These are phyloP conservation scores for Fusarium tricinctum DNA, from an alignment of 2,329 filamentous ascomycete species.

Conservation along the genomic window DNA sequence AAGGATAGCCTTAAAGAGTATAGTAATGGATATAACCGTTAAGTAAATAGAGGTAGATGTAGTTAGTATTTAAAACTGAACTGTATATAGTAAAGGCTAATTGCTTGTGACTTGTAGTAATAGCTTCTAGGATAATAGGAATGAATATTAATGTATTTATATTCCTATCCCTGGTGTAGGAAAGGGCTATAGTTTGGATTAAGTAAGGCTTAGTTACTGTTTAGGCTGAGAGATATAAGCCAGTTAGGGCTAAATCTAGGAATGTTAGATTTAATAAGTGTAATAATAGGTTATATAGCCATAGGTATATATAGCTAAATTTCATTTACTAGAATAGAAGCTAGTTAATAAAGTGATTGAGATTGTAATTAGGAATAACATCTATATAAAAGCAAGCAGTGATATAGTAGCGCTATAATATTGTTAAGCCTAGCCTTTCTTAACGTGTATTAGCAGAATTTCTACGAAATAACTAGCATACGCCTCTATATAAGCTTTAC, in stretches of 20 bases:
- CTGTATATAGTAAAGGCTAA: background rate
- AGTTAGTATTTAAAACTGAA: background rate
- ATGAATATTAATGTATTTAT: background rate
- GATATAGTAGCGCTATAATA: too few species aligned
- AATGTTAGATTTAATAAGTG: background rate
- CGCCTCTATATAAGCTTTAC: background rate
- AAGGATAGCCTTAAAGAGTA: background rate
- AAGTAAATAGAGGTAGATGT: background rate
- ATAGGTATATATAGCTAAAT: background rate
- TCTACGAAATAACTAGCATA: background rate
- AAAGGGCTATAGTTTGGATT: background rate
- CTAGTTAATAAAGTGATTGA: background rate
- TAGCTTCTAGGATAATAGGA: background rate
- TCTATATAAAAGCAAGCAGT: too few species aligned
- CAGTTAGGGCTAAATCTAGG: background rate
- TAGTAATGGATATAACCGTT: background rate
- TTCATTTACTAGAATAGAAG: background rate
- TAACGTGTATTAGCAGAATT: background rate
- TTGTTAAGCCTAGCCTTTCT: background rate
- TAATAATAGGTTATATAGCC: conserved; percentile 1
- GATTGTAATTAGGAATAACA: too few species aligned
- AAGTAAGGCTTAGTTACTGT: background rate
- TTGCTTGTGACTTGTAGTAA: background rate
- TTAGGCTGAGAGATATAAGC: background rate
- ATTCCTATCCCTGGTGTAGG: background rate